These are phyloP conservation scores for Lepidium didymum DNA, from an alignment of 345 rosid species.

Conservation along the genomic window DNA sequence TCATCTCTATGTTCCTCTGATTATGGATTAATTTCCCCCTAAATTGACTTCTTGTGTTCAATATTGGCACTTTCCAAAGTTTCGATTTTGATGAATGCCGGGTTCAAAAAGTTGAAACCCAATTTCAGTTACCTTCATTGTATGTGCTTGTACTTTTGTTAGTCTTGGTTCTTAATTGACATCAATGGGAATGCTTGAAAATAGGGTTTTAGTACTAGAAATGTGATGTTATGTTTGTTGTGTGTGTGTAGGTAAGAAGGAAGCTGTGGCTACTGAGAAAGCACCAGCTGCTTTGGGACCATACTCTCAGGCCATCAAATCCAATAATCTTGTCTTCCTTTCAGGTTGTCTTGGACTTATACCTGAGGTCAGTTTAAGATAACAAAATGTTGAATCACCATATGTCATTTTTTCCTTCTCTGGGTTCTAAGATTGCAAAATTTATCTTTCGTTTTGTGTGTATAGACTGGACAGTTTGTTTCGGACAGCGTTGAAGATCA, in stretches of 20 bases:
- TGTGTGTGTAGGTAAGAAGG: conserved; percentile 47
- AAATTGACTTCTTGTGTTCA: not conserved
- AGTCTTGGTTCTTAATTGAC: not conserved
- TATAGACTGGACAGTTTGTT: conserved; percentile 69
- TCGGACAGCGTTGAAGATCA: conserved; percentile 72
- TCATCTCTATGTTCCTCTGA: not conserved
- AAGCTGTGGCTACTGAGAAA: conserved; percentile 64
- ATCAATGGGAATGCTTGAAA: not conserved
- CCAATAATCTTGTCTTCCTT: conserved; percentile 63
- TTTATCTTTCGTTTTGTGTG: not conserved
- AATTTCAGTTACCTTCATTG: not conserved
- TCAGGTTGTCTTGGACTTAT: conserved; percentile 84
- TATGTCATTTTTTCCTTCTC: too few species aligned
- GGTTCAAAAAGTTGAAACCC: not conserved
- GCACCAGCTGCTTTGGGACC: conserved; percentile 97
- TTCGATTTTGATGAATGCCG: conserved; percentile 12
- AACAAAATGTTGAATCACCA: not conserved
- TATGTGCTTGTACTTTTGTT: not conserved
- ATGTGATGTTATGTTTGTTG: not conserved
- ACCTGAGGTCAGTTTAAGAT: conserved; percentile 60
- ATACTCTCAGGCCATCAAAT: conserved; percentile 85
- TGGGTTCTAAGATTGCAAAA: not conserved
- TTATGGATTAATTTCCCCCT: not conserved
- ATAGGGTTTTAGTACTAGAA: not conserved
- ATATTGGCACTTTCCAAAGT: not conserved